Evolutionary conservation across 2,329 filamentous ascomycete species (phyloP), one percentile per base, ranked within the genome.

Genomic region (Talaromyces sp.): DNA sequence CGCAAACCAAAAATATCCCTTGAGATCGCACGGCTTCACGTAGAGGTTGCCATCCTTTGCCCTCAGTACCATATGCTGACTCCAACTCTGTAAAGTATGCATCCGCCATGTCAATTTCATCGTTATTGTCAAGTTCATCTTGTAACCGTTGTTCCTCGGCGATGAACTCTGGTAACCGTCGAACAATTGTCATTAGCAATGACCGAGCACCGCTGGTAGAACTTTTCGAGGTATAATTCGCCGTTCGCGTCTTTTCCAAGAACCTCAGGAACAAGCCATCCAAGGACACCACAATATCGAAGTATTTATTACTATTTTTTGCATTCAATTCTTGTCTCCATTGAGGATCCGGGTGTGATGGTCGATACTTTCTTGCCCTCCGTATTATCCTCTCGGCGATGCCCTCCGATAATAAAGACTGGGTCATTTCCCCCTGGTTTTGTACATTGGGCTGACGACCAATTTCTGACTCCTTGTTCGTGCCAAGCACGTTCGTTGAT

Each of bases 61-160:
- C 70, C 50, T 67, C 64, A 12, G 72, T 70, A 1, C 75, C 72
- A 67, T 78, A 79, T 56, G 72, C 71, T 33, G 69, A 66, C 63
- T 79, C 76, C 58, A 79, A 63, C 62, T 79, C 75, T 6, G 76
- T 78, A 64, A 78, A 77, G 62, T 78, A 76, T 57, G 70, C 71
- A 69, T 76, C 72, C 35, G 73, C 77, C 72, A 78, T 76, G 66
- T 79, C 71, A 42, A 73, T 69, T 18, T 75, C 73, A 4, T 68
- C 67, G 42, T 74, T 68, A n/a, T 71, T 69, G 3, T 74, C 72
- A 23, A 64, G 55, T 23, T 73, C 70, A 62, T 78, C 68, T 39
- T 76, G 70, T 46, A 69, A 63, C 46, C 68, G 67, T 64, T 78
- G 76, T 62, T 79, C 77, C 5, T 69, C 66, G 16, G 72, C 67